These are phyloP conservation scores for Rozella allomycis DNA, from an alignment of 371 early-diverging fungal species.

Conservation along the genomic window DNA sequence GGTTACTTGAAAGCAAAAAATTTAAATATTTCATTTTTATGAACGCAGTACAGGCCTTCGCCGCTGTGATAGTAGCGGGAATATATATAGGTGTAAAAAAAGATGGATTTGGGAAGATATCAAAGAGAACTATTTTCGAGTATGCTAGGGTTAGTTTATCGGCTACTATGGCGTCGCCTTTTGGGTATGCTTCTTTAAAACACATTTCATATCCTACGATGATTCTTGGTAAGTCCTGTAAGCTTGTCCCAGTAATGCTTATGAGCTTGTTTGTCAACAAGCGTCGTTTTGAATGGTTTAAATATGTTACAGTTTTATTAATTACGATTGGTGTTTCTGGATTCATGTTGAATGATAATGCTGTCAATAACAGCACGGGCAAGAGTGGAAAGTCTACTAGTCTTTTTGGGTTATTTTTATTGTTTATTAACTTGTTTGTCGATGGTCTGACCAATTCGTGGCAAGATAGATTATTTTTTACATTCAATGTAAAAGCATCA, in stretches of 20 bases:
- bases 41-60: slow-evolving; percentile 55
- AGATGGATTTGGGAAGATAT: slow-evolving; percentile 10
- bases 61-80: slow-evolving; percentile 48
- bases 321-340: slow-evolving; percentile 71
- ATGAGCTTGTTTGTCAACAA: slow-evolving; percentile 83
- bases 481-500: slow-evolving; percentile 49
- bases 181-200: slow-evolving; percentile 75
- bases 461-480: slow-evolving; percentile 78
- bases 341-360: slow-evolving; percentile 56
- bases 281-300: slow-evolving; percentile 50
- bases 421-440: slow-evolving; percentile 57
- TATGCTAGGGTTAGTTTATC: slow-evolving; percentile 54
- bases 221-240: slow-evolving; percentile 90
- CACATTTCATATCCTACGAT: slow-evolving; percentile 93
- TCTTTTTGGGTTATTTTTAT: slow-evolving; percentile 54
- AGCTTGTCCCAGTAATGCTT: slow-evolving; percentile 83
- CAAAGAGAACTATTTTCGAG: slow-evolving; percentile 19
- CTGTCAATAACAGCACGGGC: slow-evolving; percentile 15
- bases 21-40: slow-evolving; percentile 75
- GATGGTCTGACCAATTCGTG: slow-evolving; percentile 94
- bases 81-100: slow-evolving; percentile 39
- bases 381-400: slow-evolving; percentile 19
- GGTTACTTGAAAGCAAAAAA: slow-evolving; percentile 3
- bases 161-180: slow-evolving; percentile 57
- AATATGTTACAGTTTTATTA: slow-evolving; percentile 58